Conservation (phyloP, 164 flowering plant species). For the Stephania cephalantha region DNA sequence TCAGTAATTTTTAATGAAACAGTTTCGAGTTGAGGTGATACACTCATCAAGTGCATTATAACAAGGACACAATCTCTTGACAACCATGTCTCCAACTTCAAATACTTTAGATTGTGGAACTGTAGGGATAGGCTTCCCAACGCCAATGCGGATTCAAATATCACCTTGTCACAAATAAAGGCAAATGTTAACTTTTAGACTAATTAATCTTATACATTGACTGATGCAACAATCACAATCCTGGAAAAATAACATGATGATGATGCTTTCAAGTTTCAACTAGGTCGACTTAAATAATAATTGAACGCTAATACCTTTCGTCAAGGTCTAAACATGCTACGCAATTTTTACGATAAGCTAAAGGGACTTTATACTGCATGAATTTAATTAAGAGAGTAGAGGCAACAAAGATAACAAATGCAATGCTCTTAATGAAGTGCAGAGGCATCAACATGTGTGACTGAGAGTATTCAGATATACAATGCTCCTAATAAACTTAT, state of each 20-base stretch:
- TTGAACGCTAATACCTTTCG: too few species aligned
- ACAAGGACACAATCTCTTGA: not conserved
- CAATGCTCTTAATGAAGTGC: too few species aligned
- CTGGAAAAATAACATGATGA: not conserved
- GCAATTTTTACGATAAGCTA: not conserved
- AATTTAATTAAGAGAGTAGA: too few species aligned
- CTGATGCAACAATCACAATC: not conserved
- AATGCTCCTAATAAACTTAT: too few species aligned
- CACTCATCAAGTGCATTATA: not conserved
- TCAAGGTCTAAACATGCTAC: too few species aligned
- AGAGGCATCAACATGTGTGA: too few species aligned
- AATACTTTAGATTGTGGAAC: slow-evolving; percentile 7
- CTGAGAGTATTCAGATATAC: too few species aligned
- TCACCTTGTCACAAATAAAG: slow-evolving; percentile 1
- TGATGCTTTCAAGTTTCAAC: too few species aligned
- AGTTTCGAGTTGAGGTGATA: slow-evolving; percentile 6
- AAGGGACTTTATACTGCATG: too few species aligned
- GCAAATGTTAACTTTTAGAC: not conserved
- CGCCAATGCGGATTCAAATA: not conserved
- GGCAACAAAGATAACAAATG: too few species aligned
- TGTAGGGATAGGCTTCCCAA: not conserved
- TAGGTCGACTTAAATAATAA: too few species aligned
- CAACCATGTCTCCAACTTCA: slow-evolving; percentile 11
- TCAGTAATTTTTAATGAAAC: not conserved
- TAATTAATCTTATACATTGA: not conserved